Percentiles rank a stretch among this genome's conserved stretches.
Evolutionary conservation across 208 protist species (phyloP).

Genomic region (Cochliopodium minus): DNA sequence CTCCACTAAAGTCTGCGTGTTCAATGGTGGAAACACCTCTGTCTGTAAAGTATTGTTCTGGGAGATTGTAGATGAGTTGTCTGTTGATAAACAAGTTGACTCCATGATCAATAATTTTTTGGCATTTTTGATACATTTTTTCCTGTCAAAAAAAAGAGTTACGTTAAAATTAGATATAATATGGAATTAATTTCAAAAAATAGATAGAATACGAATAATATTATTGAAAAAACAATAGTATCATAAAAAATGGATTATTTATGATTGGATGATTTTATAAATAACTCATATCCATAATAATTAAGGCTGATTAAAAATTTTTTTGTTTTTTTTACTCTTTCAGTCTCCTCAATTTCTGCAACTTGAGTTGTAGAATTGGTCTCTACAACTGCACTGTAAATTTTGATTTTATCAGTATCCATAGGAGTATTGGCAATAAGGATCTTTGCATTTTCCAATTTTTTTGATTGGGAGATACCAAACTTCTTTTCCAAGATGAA

Average conservation of each 20-base stretch:
- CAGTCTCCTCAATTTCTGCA: constrained; percentile 93
- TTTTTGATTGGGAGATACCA: constrained; percentile 88
- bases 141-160: constrained; percentile 18
- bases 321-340: constrained; percentile 77
- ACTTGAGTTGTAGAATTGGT: constrained; percentile 79
- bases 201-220: constrained; percentile 13
- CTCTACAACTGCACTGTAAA: constrained; percentile 16
- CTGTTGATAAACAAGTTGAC: constrained; percentile 98
- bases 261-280: too few relatives aligned
- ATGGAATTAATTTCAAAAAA: not conserved
- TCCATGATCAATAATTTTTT: constrained; percentile 83
- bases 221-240: too few relatives aligned
- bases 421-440: constrained; percentile 98
- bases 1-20: constrained; percentile 97
- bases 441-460: constrained; percentile 90
- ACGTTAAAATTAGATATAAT: not conserved
- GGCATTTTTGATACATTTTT: constrained; percentile 73
- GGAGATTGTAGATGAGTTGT: constrained; percentile 98
- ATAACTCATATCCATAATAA: too few relatives aligned
- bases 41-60: constrained; percentile 93
- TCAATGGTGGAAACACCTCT: constrained; percentile 90
- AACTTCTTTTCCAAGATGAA: constrained; percentile 98
- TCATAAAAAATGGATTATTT: too few relatives aligned
- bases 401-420: constrained; percentile 99
- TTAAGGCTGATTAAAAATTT: constrained; percentile 24